Percentiles rank a stretch among this genome's conserved stretches.
Conservation (phyloP, 352 stramenopile species). For the Pythium pyrilobum region DNA sequence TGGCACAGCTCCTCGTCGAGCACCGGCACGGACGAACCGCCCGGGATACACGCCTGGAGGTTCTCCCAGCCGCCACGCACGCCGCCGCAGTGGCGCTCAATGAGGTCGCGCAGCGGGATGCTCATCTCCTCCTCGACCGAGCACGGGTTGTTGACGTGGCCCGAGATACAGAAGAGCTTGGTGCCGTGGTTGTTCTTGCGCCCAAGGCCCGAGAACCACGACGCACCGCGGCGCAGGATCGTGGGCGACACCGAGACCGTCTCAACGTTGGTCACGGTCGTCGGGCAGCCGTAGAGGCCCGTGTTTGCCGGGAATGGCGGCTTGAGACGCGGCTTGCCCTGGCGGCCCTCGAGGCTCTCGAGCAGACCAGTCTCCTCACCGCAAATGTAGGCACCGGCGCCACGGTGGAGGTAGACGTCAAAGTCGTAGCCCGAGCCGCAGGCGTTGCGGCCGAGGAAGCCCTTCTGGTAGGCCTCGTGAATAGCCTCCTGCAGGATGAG, state of each 20-base stretch:
- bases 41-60: slow-evolving; percentile 97
- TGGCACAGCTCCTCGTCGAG: slow-evolving; percentile 92
- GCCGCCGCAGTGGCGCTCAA: slow-evolving; percentile 98
- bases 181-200: slow-evolving; percentile 98
- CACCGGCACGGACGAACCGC: slow-evolving; percentile 95
- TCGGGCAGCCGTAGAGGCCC: slow-evolving; percentile 98
- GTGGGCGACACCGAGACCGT: slow-evolving; percentile 97
- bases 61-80: slow-evolving; percentile 99
- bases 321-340: slow-evolving; percentile 98
- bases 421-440: slow-evolving; percentile 99
- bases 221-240: slow-evolving; percentile 95
- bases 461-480: slow-evolving; percentile 97
- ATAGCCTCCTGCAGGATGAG: slow-evolving; percentile 98
- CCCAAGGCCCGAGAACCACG: slow-evolving; percentile 96
- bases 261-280: slow-evolving; percentile 99
- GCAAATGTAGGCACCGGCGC: slow-evolving; percentile 99
- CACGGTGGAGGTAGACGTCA: slow-evolving; percentile 98
- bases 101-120: slow-evolving; percentile 96
- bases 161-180: slow-evolving; percentile 99
- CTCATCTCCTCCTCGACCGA: slow-evolving; percentile 99
- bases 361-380: slow-evolving; percentile 99
- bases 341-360: slow-evolving; percentile 96
- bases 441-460: slow-evolving; percentile 96
- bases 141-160: slow-evolving; percentile 99
- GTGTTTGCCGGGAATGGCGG: slow-evolving; percentile 99